Percentiles rank a stretch among this genome's conserved stretches.
Evolutionary conservation across 2,329 filamentous ascomycete species (phyloP).

Genomic region (Diaporthe batatas): DNA sequence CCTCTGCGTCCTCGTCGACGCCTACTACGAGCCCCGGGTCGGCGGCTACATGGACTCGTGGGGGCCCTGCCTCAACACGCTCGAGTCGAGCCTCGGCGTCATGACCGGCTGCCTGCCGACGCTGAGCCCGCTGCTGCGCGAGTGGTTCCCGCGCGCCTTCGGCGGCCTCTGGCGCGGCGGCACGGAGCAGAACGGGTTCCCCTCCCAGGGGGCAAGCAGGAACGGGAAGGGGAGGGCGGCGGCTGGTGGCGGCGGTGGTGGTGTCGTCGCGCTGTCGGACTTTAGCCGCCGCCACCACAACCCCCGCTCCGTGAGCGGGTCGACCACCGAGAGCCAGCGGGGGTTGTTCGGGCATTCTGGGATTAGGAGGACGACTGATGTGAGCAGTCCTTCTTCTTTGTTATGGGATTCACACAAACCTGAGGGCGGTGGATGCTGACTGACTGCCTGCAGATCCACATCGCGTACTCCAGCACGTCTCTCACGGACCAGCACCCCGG

Average conservation of each 20-base stretch:
- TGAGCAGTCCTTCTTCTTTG: not conserved
- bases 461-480: not conserved
- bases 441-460: not conserved
- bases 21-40: not conserved
- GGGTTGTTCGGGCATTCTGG: not conserved
- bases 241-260: too few species aligned
- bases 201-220: fast-evolving
- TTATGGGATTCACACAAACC: too few species aligned
- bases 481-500: not conserved
- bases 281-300: not conserved
- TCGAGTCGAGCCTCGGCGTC: conserved; percentile 13
- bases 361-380: conserved; percentile 5
- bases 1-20: not conserved
- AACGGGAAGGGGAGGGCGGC: not conserved
- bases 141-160: not conserved
- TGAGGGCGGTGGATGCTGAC: too few species aligned
- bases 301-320: not conserved
- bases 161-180: not conserved
- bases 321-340: not conserved
- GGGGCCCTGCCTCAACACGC: not conserved
- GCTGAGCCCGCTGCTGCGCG: conserved; percentile 3
- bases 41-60: not conserved
- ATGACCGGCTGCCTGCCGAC: conserved; percentile 2
- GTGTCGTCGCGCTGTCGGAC: not conserved
- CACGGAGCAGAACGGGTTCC: not conserved